Evolutionary conservation across 108 stramenopile genomes (phyloP), one percentile per base, ranked within the genome.

Genomic region (Nitzschia palea): DNA sequence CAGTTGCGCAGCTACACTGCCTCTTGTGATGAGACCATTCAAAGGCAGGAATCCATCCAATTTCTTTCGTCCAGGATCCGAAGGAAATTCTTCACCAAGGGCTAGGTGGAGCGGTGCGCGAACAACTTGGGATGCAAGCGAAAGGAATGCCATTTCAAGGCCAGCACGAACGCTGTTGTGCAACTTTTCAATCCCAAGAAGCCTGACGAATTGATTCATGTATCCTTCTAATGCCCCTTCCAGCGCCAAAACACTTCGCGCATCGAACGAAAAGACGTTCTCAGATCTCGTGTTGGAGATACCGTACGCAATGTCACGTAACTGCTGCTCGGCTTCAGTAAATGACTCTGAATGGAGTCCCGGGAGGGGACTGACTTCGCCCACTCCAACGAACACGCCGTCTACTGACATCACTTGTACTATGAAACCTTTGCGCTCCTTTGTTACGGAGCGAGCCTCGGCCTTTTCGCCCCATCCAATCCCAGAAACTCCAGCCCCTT

Each of bases 71-170:
- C 20, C 42, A 3, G 17, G 32, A 34, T 48, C 33, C 26, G 40
- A 28, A 1, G 73, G 63, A 32, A 75, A 59, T 31, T 55, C 45
- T 26, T 51, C 45, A 26, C 73, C 50, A 27, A 91, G 28, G 9
- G 90, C 82, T 63, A 82, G 78, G 52, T 78, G 84, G 26, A 92
- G 54, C 26, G 85, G 86, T 2, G 43, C 57, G 67, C 77, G 71
- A 17, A 61, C 52, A 26, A 74, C 32, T 40, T 86, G 87, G 28
- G 87, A 79, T 23, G 86, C 69, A 22, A 92, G 42, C 47, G 86
- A 85, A 26, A 90, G 65, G 31, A 93, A 34, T n/a, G 89, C 87
- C 89, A 90, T 93, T 72, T 95, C 93, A 22, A 95, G 35, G 1
- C 90, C 90, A 43, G 87, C 75, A 18, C 79, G 68, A 37, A 95